phyloP scores from a whole-genome alignment of 176 grass and related monocot genomes.

The Triticum dicoccoides region DNA sequence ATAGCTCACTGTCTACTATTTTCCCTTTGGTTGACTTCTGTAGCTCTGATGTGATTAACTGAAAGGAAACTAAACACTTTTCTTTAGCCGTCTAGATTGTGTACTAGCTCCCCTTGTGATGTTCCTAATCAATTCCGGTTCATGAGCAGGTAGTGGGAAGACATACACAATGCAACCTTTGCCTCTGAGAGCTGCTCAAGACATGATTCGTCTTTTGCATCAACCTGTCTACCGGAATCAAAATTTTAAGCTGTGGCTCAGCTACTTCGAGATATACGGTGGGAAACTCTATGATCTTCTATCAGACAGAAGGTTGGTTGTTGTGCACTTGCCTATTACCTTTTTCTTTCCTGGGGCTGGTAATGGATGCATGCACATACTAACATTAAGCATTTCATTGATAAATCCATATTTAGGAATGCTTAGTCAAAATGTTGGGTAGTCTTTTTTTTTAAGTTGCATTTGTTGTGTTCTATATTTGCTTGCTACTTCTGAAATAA shows the following conservation, averaged over 20 bases:
- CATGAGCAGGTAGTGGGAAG: constrained; percentile 89
- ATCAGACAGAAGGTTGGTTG: constrained; percentile 83
- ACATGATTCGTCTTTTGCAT: constrained; percentile 78
- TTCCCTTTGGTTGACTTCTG: not conserved
- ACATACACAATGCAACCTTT: constrained; percentile 98
- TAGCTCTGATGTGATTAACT: constrained; percentile 13
- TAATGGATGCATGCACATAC: not conserved
- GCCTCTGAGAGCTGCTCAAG: constrained; percentile 83
- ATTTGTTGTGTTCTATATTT: not conserved
- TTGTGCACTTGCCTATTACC: not conserved
- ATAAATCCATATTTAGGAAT: not conserved
- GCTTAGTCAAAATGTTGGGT: constrained; percentile 1
- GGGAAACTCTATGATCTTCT: constrained; percentile 99
- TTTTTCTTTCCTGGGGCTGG: not conserved
- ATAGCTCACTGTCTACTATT: not conserved
- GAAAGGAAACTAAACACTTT: not conserved
- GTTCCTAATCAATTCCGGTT: constrained; percentile 11
- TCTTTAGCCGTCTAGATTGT: not conserved
- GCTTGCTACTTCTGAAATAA: constrained; percentile 1
- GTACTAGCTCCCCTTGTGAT: constrained; percentile 7
- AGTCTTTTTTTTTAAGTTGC: constrained; percentile 8
- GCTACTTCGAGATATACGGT: constrained; percentile 98
- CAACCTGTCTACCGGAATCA: constrained; percentile 82
- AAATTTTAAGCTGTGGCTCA: constrained; percentile 99
- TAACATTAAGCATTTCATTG: not conserved